These are phyloP conservation scores for Kodamaea sp. DNA, from an alignment of 1,139 yeast species.

Conservation along the genomic window DNA sequence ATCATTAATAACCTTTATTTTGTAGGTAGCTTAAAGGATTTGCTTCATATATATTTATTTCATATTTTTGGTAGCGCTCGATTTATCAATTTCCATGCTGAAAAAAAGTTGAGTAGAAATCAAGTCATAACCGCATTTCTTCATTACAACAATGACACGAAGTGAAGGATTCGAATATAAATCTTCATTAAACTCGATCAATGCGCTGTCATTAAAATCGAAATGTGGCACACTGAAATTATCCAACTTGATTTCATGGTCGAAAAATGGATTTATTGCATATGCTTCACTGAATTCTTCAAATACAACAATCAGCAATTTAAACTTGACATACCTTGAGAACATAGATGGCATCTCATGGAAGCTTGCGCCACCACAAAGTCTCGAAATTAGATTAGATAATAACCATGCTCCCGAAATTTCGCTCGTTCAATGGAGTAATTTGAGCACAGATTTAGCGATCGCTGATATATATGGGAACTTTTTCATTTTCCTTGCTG, in stretches of 20 bases:
- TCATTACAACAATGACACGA: too few species aligned
- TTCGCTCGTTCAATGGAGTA: slow-evolving; percentile 44
- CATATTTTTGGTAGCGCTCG: too few species aligned
- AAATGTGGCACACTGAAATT: slow-evolving; percentile 1
- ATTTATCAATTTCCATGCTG: too few species aligned
- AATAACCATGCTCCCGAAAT: slow-evolving; percentile 27
- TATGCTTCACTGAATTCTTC: slow-evolving; percentile 35
- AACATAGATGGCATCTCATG: slow-evolving; percentile 62
- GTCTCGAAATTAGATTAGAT: slow-evolving; percentile 37
- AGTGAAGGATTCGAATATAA: too few species aligned
- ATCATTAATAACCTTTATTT: too few species aligned
- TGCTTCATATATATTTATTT: too few species aligned
- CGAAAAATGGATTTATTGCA: slow-evolving; percentile 70
- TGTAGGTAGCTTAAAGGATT: too few species aligned
- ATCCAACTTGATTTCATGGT: slow-evolving; percentile 54
- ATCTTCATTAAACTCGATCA: too few species aligned
- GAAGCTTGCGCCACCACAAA: slow-evolving; percentile 58
- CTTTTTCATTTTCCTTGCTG: slow-evolving; percentile 46
- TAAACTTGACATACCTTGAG: slow-evolving; percentile 58
- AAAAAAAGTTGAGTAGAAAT: too few species aligned
- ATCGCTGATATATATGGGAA: slow-evolving; percentile 48
- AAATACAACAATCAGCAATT: slow-evolving; percentile 21
- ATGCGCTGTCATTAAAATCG: too few species aligned
- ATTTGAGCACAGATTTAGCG: slow-evolving; percentile 52
- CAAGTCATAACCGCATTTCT: too few species aligned